A percentile compares a stretch with the other conserved stretches of the same genome.
These are phyloP conservation scores for Gracilaria vermiculophylla DNA, from an alignment of 23 red algal species.

Conservation along the genomic window DNA sequence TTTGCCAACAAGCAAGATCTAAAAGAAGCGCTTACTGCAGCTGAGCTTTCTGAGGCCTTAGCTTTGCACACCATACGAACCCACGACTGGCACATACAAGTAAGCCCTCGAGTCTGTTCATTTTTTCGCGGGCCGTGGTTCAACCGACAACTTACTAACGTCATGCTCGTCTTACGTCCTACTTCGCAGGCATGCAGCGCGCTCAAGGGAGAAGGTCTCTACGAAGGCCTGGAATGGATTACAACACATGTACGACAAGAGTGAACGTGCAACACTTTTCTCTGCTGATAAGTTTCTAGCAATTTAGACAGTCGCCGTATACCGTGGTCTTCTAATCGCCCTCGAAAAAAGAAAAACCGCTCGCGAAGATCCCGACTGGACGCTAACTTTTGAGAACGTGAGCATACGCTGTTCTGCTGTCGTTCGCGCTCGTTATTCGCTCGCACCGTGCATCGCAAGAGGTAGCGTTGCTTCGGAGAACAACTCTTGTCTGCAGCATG, in stretches of 20 bases:
- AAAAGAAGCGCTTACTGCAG: slow-evolving; percentile 45
- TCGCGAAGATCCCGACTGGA: no score
- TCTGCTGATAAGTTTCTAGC: not conserved
- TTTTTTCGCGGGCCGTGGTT: not conserved
- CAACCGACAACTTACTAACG: not conserved
- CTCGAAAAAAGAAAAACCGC: not conserved
- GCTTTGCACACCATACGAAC: slow-evolving; percentile 69
- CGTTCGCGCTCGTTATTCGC: not conserved
- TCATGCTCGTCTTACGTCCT: not conserved
- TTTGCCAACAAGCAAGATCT: slow-evolving; percentile 97
- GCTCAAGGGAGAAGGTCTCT: slow-evolving; percentile 76
- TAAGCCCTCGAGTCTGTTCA: not conserved
- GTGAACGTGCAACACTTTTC: not conserved
- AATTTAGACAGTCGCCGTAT: not conserved
- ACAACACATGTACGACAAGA: slow-evolving; percentile 74
- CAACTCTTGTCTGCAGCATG: not conserved
- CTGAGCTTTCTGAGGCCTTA: slow-evolving; percentile 77
- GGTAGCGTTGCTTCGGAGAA: not conserved
- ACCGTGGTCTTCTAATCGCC: not conserved
- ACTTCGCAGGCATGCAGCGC: slow-evolving; percentile 70
- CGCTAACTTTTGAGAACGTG: not conserved
- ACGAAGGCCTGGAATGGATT: slow-evolving; percentile 91
- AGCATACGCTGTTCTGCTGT: not conserved
- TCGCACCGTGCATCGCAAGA: not conserved
- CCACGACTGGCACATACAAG: slow-evolving; percentile 70